A percentile compares a stretch with the other conserved stretches of the same genome.
These are phyloP conservation scores for Pythium sp. DNA, from an alignment of 352 stramenopile species.

Conservation along the genomic window DNA sequence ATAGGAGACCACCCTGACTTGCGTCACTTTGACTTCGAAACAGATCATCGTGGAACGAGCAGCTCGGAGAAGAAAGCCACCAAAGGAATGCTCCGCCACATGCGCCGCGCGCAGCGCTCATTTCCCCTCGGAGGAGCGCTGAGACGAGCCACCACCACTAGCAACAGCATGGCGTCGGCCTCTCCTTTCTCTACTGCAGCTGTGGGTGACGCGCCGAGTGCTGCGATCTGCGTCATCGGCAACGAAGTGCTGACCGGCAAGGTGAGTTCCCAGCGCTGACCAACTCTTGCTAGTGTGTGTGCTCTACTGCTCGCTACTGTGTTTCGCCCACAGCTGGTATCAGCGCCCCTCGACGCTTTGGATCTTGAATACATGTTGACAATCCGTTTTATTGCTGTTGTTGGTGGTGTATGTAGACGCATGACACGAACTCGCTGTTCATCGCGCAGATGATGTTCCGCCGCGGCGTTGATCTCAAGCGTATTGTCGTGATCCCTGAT, in stretches of 20 bases:
- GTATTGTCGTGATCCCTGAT: constrained; percentile 76
- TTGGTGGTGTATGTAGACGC: constrained; percentile 36
- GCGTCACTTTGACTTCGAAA: background rate
- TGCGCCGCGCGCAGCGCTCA: constrained; percentile 13
- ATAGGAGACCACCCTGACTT: background rate
- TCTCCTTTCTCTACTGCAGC: constrained; percentile 3
- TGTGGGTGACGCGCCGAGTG: constrained; percentile 31
- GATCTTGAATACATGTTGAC: too few relatives aligned
- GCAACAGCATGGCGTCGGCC: background rate
- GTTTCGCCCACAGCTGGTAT: too few relatives aligned
- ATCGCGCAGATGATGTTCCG: constrained; percentile 80
- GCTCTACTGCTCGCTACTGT: too few relatives aligned
- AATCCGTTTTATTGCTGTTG: background rate
- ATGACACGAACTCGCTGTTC: constrained; percentile 86
- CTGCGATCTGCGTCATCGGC: constrained; percentile 76
- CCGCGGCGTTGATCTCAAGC: constrained; percentile 73
- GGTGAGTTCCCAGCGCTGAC: constrained; percentile 22
- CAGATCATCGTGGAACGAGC: background rate
- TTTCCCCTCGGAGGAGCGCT: background rate
- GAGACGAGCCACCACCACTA: background rate
- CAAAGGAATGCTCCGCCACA: constrained; percentile 16
- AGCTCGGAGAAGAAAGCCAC: constrained; percentile 7
- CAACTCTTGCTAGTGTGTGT: background rate
- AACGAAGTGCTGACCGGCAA: constrained; percentile 87
- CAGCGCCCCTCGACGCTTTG: too few relatives aligned